Percentiles rank a stretch among this genome's conserved stretches.
phyloP scores from a whole-genome alignment of 108 stramenopile genomes.

The Stephanodiscus triporus region DNA sequence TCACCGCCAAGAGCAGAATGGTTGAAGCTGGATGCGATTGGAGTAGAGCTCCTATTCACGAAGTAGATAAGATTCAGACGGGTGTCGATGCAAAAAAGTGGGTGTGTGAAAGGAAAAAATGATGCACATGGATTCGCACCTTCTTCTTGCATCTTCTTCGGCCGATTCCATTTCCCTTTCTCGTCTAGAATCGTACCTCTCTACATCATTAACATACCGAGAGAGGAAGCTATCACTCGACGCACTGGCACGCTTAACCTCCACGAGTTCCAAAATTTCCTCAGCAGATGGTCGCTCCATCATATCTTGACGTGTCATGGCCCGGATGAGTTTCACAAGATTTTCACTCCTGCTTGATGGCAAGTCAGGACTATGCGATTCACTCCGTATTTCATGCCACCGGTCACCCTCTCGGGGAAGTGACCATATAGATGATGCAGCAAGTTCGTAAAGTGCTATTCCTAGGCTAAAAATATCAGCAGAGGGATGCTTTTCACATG shows the following conservation, averaged over 20 bases:
- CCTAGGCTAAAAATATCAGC: conserved; percentile 87
- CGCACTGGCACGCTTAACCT: conserved; percentile 48
- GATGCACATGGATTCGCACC: conserved; percentile 14
- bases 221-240: conserved; percentile 61
- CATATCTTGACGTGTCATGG: conserved; percentile 56
- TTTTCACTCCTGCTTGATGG: conserved; percentile 54
- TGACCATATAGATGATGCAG: conserved; percentile 49
- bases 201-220: conserved; percentile 76
- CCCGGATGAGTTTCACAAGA: conserved; percentile 56
- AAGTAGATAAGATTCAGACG: not conserved
- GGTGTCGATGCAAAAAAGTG: not conserved
- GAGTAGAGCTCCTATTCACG: conserved; percentile 6
- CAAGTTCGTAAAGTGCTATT: conserved; percentile 77
- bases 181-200: conserved; percentile 53
- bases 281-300: conserved; percentile 66
- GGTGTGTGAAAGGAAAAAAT: too few relatives aligned
- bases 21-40: conserved; percentile 3
- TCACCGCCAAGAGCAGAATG: not conserved
- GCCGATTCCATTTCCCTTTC: conserved; percentile 52
- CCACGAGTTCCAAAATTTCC: conserved; percentile 50
- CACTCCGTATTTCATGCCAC: conserved; percentile 75
- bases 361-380: conserved; percentile 50
- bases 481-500: conserved; percentile 60
- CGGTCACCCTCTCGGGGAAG: conserved; percentile 73
- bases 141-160: conserved; percentile 43